phyloP scores from a whole-genome alignment of 495 filamentous ascomycete genomes.

The Trichocladium uniseriatum region DNA sequence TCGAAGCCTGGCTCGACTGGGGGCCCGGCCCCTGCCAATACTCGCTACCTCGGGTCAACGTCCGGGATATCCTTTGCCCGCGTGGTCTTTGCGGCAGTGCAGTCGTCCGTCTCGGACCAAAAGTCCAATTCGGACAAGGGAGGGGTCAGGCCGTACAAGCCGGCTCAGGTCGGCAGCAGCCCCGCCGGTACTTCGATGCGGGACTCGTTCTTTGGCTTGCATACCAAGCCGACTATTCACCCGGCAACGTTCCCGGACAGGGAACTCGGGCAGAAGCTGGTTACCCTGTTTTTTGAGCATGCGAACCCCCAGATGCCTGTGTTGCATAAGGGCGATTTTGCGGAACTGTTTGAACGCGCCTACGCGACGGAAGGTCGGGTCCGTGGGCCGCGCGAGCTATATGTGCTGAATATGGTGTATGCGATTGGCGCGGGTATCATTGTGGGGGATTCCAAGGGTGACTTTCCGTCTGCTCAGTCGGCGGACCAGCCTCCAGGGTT shows the following conservation, averaged over 20 bases:
- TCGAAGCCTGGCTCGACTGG: constrained; percentile 70
- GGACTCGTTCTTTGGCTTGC: constrained; percentile 90
- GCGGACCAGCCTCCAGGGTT: constrained; percentile 6
- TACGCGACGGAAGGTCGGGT: constrained; percentile 60
- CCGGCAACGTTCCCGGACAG: constrained; percentile 77
- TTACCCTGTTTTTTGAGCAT: constrained; percentile 85
- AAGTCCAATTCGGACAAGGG: constrained; percentile 45
- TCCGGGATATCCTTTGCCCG: constrained; percentile 91
- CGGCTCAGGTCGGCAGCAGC: constrained; percentile 11
- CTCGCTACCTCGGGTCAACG: constrained; percentile 72
- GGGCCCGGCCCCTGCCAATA: constrained; percentile 66
- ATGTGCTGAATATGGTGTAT: constrained; percentile 95
- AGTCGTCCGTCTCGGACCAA: constrained; percentile 70
- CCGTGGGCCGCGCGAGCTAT: constrained; percentile 73
- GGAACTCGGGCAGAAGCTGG: constrained; percentile 59
- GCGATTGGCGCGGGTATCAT: constrained; percentile 93
- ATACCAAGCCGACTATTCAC: constrained; percentile 78
- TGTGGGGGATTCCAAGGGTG: constrained; percentile 48
- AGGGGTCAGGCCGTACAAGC: constrained; percentile 36
- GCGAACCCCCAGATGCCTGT: constrained; percentile 94
- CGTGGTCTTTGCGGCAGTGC: constrained; percentile 89
- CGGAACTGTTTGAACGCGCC: constrained; percentile 68
- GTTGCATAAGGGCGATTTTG: constrained; percentile 79
- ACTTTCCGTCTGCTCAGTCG: constrained; percentile 10
- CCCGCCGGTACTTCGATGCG: constrained; percentile 61